Base-by-base conservation (phyloP, 148 eudicot genomes). In the Camellia granthamiana region DNA sequence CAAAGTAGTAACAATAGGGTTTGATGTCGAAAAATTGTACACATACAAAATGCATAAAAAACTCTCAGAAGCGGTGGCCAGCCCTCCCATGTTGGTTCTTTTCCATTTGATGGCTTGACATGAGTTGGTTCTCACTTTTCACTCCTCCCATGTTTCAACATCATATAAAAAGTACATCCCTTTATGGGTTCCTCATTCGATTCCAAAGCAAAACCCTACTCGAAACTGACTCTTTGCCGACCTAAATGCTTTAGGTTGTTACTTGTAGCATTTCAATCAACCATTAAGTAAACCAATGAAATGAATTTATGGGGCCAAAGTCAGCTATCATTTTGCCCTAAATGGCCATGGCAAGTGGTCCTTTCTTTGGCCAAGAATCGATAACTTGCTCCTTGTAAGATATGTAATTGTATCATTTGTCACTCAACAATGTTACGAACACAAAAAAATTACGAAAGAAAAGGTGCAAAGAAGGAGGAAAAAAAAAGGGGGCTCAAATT, bases 251-350 rank as follows among this genome's bases (percentile, higher is more conserved):
- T 55, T 74, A 4, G 52, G 52, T 49, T 5, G 52, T 5, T 30
- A 1, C 38, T 30, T 1, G 38, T 30, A 30, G 38, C 52, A 49
- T 49, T 49, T 5, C 52, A 49, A 49, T 49, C 6, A 49, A 7
- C 52, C 52, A 49, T 5, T 49, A 49, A 49, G 6, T 5, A 49
- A 49, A 0, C 52, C 52, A 49, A 49, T 49, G 52, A 49, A 49
- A 49, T 49, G 52, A 49, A 49, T 5, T 7, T 30, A 30, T 49
- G 52, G 52, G 75, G 19, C 43, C 75, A 72, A 49, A 71, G 23
- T n/a, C 19, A 71, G 56, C 58, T 49, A 72, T 72, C 75, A 47
- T 49, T 10, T 9, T 72, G 76, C 30, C 46, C 76, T 52, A 21
- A 55, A 19, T 2, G 0, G 21, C 42, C 44, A 0, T 21, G 76